phyloP scores from a whole-genome alignment of 768 basidiomycete species.

The Coprinellus micaceus region DNA sequence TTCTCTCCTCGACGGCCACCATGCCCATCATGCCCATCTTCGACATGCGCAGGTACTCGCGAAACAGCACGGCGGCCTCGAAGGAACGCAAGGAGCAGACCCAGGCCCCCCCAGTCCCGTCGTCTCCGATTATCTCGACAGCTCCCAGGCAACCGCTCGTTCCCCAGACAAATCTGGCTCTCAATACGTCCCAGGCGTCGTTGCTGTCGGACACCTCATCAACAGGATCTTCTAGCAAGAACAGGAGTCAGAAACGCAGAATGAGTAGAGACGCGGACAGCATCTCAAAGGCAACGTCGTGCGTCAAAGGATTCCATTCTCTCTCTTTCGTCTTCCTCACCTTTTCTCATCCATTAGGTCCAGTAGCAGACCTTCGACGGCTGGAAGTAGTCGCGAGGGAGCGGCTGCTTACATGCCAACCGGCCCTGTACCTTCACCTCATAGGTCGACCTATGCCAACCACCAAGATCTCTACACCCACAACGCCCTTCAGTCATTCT shows the following conservation, averaged over 20 bases:
- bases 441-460: constrained; percentile 15
- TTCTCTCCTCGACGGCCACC: too few species aligned
- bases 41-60: constrained; percentile 14
- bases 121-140: constrained; percentile 13
- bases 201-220: not conserved
- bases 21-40: constrained; percentile 22
- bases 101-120: constrained; percentile 9
- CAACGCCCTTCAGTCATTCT: constrained; percentile 44
- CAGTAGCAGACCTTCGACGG: constrained; percentile 1
- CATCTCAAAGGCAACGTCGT: constrained; percentile 7
- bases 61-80: constrained; percentile 14
- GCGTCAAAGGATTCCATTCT: not conserved
- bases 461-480: constrained; percentile 37
- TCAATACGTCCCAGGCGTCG: constrained; percentile 6
- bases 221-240: not conserved
- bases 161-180: constrained; percentile 13
- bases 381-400: constrained; percentile 2
- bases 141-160: constrained; percentile 13
- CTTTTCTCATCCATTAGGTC: constrained; percentile 3
- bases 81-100: constrained; percentile 10
- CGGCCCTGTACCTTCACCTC: constrained; percentile 2
- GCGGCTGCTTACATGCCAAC: not conserved
- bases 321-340: not conserved
- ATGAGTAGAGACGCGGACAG: not conserved
- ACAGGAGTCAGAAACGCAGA: not conserved